A percentile compares a stretch with the other conserved stretches of the same genome.
These are phyloP conservation scores for Colletotrichum eremochloae DNA, from an alignment of 2,329 filamentous ascomycete genomes.

Conservation along the genomic window DNA sequence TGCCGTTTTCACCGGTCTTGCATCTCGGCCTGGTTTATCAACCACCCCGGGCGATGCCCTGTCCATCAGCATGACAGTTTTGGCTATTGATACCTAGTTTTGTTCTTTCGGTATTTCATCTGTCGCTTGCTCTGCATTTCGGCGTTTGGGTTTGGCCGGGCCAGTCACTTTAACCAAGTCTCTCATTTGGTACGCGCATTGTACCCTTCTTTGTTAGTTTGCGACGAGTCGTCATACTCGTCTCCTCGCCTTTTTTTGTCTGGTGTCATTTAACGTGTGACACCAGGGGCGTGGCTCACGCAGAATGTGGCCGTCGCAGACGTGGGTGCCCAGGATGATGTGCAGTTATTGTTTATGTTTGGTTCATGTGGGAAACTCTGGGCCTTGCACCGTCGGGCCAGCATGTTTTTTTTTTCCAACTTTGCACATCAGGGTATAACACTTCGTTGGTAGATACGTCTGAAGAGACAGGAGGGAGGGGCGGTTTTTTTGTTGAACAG, in stretches of 20 bases:
- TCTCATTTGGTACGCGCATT: conserved; percentile 17
- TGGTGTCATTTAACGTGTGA: conserved; percentile 2
- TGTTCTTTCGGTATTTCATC: conserved; percentile 1
- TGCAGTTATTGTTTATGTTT: background rate
- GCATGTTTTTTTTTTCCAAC: background rate
- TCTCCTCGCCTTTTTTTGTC: background rate
- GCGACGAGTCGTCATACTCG: background rate
- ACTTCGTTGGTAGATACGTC: conserved; percentile 27
- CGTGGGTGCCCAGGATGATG: conserved; percentile 15
- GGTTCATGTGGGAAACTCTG: background rate
- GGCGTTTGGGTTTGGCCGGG: conserved; percentile 34
- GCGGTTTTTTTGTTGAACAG: background rate
- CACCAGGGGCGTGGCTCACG: conserved; percentile 2
- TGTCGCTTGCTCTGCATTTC: conserved; percentile 16
- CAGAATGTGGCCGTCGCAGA: conserved; percentile 26
- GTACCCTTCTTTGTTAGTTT: background rate
- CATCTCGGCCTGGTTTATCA: conserved; percentile 73
- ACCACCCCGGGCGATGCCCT: conserved; percentile 73
- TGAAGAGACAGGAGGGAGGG: conserved; percentile 7
- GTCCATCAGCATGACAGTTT: conserved; percentile 75
- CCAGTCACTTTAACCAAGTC: conserved; percentile 28
- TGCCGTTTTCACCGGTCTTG: conserved; percentile 74
- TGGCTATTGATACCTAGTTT: conserved; percentile 58
- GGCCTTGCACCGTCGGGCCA: background rate
- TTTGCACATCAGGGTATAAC: conserved; percentile 21